Percentiles rank a stretch among this genome's conserved stretches.
phyloP scores from a whole-genome alignment of 1,284 basidiomycete species.

The Somion occarium region DNA sequence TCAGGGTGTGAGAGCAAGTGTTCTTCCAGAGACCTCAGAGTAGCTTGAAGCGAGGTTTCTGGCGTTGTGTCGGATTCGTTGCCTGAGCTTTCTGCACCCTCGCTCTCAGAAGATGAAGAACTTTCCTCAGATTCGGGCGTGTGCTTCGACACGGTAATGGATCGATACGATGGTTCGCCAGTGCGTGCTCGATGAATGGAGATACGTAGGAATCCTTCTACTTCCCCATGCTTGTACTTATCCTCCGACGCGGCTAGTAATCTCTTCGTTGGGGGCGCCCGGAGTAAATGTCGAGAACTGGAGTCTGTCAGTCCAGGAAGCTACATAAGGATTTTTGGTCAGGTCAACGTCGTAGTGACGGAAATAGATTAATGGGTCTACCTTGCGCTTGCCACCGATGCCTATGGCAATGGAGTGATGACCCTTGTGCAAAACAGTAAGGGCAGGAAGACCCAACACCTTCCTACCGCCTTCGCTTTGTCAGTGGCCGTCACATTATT shows the following conservation, averaged over 20 bases:
- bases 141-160: slow-evolving; percentile 36
- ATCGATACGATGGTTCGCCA: slow-evolving; percentile 44
- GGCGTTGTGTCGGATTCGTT: slow-evolving; percentile 29
- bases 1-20: slow-evolving; percentile 45
- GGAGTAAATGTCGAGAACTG: slow-evolving; percentile 45
- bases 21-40: slow-evolving; percentile 55
- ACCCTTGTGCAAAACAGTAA: slow-evolving; percentile 40
- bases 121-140: slow-evolving; percentile 41
- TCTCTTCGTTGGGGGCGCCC: slow-evolving; percentile 42
- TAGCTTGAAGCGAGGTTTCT: slow-evolving; percentile 52
- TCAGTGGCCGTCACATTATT: slow-evolving; percentile 38
- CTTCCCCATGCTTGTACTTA: slow-evolving; percentile 47
- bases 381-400: slow-evolving; percentile 44
- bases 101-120: slow-evolving; percentile 27
- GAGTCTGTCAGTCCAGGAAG: slow-evolving; percentile 53
- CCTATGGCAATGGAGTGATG: slow-evolving; percentile 60
- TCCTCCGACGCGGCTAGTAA: slow-evolving; percentile 34
- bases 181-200: slow-evolving; percentile 29
- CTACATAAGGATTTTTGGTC: slow-evolving; percentile 27
- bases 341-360: neutral
- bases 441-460: slow-evolving; percentile 53
- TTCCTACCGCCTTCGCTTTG: slow-evolving; percentile 58
- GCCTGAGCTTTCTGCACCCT: slow-evolving; percentile 25
- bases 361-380: slow-evolving; percentile 17
- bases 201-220: slow-evolving; percentile 63